Base-by-base conservation (phyloP, 257 asterid genomes). In the Capsicum chinense region DNA sequence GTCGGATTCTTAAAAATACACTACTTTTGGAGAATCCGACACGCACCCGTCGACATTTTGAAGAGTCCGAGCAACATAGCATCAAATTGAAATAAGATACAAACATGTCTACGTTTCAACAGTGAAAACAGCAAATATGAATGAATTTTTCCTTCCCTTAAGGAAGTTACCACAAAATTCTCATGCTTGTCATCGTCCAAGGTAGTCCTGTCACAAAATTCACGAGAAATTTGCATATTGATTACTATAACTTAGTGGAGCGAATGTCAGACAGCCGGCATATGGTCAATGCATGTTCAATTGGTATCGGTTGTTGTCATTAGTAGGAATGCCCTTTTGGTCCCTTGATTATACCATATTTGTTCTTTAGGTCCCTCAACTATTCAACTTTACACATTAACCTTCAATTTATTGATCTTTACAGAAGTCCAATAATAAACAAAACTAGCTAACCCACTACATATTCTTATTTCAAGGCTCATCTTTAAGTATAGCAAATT, bases 341-440 rank as follows among this genome's bases (percentile, higher is more conserved):
- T 26, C 44, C 44, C n/a, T 26, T 64, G 71, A 64, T 26, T 64
- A 26, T 26, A 21, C 44, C 71, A 64, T 12, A 64, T 33, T 64
- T 26, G 15, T 33, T 26, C 71, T 33, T 26, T 64, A 64, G 71
- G 15, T 21, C 71, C 71, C 44, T 33, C 4, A 52, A 76, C 62
- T 52, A 73, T 73, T 48, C 80, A 48, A 26, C 7, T 52, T 76
- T 52, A 76, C 21, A 52, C 81, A 76, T 76, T 52, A 50, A 52
- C 12, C 62, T 47, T 76, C 21, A 62, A 76, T 21, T 50, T 76
- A 76, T 0, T 5, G 2, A 76, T 21, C 14, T 52, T 76, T 26
- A 16, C 62, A 3, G 63, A 76, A 76, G 47, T 52, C 47, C 81
- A 76, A 74, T 74, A 74, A 74, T 19, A 74, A 74, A 21, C 62